Evolutionary conservation across 1,139 yeast species (phyloP).

Genomic region (Kazachstania sp.): DNA sequence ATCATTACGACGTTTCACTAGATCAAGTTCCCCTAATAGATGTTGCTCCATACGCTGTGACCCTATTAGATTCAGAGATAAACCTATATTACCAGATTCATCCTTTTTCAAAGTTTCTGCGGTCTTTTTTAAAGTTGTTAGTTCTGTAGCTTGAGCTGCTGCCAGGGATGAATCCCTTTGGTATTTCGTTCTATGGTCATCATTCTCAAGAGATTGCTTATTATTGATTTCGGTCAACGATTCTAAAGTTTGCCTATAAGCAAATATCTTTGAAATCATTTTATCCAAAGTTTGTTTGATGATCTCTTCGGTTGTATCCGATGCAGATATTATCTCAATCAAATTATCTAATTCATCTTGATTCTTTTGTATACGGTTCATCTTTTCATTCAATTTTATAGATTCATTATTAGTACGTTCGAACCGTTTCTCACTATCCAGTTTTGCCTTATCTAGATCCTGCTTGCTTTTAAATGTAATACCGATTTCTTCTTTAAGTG

Average conservation of each 20-base stretch:
- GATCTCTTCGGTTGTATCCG: background rate
- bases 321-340: background rate
- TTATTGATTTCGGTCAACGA: slow-evolving; percentile 11
- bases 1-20: slow-evolving; percentile 12
- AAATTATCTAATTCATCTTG: background rate
- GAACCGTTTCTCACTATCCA: slow-evolving; percentile 40
- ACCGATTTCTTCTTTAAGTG: slow-evolving; percentile 41
- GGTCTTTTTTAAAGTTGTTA: slow-evolving; percentile 31
- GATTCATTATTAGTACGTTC: slow-evolving; percentile 38
- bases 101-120: slow-evolving; percentile 29
- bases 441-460: slow-evolving; percentile 42
- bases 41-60: slow-evolving; percentile 3
- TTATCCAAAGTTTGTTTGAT: background rate
- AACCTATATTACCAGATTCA: slow-evolving; percentile 10
- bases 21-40: slow-evolving; percentile 10
- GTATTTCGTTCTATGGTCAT: slow-evolving; percentile 39
- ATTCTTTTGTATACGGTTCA: background rate
- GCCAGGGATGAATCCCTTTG: slow-evolving; percentile 50
- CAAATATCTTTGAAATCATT: background rate
- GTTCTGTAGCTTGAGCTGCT: slow-evolving; percentile 39
- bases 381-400: slow-evolving; percentile 21
- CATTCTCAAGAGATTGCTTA: slow-evolving; percentile 33
- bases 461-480: slow-evolving; percentile 40
- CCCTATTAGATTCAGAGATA: slow-evolving; percentile 7
- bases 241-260: background rate